Conservation (phyloP, 768 basidiomycete genomes). For the Glaciozyma martinii region DNA sequence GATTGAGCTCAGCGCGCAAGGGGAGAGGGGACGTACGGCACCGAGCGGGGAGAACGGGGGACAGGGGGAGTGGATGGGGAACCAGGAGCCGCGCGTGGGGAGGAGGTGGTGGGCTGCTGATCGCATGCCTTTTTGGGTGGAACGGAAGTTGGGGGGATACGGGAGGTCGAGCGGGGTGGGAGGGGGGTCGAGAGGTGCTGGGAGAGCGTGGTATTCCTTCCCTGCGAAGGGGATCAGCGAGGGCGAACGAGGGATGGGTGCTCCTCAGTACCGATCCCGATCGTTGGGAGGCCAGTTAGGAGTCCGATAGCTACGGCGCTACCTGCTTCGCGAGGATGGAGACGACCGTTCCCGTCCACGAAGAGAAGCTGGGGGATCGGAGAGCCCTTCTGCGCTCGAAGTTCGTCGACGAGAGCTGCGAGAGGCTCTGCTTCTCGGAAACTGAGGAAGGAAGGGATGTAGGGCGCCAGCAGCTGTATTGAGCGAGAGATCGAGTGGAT, state of each 20-base stretch:
- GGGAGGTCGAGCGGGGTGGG: background rate
- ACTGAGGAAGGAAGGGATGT: conserved; percentile 36
- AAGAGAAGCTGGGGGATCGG: conserved; percentile 35
- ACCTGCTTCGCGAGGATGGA: conserved; percentile 36
- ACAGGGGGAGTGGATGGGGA: conserved; percentile 1
- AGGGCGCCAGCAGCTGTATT: conserved; percentile 31
- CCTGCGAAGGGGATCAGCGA: background rate
- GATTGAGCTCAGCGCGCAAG: no score
- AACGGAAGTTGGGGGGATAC: conserved; percentile 7
- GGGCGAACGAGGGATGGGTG: background rate
- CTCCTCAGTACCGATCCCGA: conserved; percentile 31
- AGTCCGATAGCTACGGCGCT: conserved; percentile 35
- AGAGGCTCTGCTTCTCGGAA: conserved; percentile 35
- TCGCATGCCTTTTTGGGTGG: conserved; percentile 30
- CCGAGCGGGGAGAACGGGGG: conserved; percentile 2
- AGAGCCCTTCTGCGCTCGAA: conserved; percentile 14
- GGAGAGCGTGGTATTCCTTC: conserved; percentile 32
- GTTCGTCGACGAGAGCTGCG: conserved; percentile 26
- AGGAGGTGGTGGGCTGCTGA: conserved; percentile 11
- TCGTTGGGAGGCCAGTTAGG: conserved; percentile 32
- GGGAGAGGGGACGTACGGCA: background rate
- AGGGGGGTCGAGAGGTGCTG: background rate
- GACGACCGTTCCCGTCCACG: conserved; percentile 37
- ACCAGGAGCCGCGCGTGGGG: conserved; percentile 22
- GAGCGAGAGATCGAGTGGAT: conserved; percentile 21